Conservation (phyloP, 2,329 filamentous ascomycete species). For the Ophiostoma australiae region DNA sequence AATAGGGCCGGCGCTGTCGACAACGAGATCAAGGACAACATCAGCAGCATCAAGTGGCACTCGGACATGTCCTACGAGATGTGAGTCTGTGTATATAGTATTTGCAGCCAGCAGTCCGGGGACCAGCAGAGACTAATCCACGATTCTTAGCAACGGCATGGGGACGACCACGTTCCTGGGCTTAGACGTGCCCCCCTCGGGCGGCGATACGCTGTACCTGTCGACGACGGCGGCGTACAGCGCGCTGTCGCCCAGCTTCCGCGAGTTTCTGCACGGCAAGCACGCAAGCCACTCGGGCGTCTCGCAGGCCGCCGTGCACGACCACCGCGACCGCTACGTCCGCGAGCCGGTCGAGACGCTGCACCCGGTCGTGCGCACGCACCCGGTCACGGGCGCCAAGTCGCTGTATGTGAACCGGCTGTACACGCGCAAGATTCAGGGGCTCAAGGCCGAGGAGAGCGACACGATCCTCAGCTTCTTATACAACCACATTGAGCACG, state of each 20-base stretch:
- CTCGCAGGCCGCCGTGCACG: slow-evolving; percentile 35
- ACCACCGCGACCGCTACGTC: slow-evolving; percentile 25
- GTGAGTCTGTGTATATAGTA: slow-evolving; percentile 22
- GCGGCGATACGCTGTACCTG: slow-evolving; percentile 28
- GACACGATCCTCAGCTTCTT: slow-evolving; percentile 41
- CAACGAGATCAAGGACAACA: slow-evolving; percentile 30
- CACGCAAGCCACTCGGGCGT: slow-evolving; percentile 27
- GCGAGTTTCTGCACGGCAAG: slow-evolving; percentile 27
- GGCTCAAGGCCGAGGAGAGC: slow-evolving; percentile 59
- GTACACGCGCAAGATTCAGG: slow-evolving; percentile 69
- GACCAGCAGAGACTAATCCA: neutral
- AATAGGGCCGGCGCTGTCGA: slow-evolving; percentile 27
- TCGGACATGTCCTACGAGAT: slow-evolving; percentile 30
- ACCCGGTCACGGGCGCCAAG: slow-evolving; percentile 43
- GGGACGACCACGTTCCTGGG: slow-evolving; percentile 30
- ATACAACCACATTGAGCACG: slow-evolving; percentile 42
- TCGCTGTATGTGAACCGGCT: slow-evolving; percentile 42
- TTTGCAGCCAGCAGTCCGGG: too few relatives aligned
- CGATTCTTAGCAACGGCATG: neutral
- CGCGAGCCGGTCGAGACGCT: slow-evolving; percentile 43
- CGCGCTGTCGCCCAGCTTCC: slow-evolving; percentile 27
- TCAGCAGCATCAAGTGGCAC: slow-evolving; percentile 32
- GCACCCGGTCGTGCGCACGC: slow-evolving; percentile 43
- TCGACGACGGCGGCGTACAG: slow-evolving; percentile 29
- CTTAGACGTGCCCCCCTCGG: slow-evolving; percentile 28